Percentiles rank a stretch among this genome's conserved stretches.
Conservation (phyloP, 805 yeast genomes). For the Metschnikowia similis region DNA sequence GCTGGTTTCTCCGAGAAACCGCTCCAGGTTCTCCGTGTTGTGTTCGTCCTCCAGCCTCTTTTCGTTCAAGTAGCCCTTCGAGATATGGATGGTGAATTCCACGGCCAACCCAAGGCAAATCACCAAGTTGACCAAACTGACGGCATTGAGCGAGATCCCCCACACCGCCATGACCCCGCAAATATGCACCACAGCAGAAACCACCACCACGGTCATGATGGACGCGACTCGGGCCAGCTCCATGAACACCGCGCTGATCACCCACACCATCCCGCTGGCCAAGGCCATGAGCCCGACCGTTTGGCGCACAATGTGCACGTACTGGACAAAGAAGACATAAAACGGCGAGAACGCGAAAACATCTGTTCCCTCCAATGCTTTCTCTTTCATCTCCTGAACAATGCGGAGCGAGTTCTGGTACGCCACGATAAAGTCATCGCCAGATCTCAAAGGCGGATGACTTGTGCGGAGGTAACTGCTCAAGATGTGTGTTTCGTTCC, state of each 20-base stretch:
- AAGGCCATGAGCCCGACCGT: slow-evolving; percentile 50
- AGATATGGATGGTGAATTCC: slow-evolving; percentile 87
- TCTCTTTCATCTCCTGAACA: slow-evolving; percentile 47
- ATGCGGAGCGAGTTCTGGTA: slow-evolving; percentile 69
- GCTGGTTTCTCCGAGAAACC: slow-evolving; percentile 13
- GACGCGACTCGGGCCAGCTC: slow-evolving; percentile 64
- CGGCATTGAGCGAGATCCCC: slow-evolving; percentile 79
- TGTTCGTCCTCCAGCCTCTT: slow-evolving; percentile 16
- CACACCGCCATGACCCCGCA: slow-evolving; percentile 77
- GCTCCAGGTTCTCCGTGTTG: slow-evolving; percentile 9
- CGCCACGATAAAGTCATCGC: slow-evolving; percentile 77
- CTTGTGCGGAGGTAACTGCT: slow-evolving; percentile 75
- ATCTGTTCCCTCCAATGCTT: slow-evolving; percentile 33
- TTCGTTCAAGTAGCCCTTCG: slow-evolving; percentile 62
- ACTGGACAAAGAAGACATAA: slow-evolving; percentile 90
- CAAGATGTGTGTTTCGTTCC: slow-evolving; percentile 33
- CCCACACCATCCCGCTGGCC: slow-evolving; percentile 52
- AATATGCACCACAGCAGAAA: slow-evolving; percentile 63
- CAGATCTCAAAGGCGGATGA: slow-evolving; percentile 77
- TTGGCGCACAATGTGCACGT: slow-evolving; percentile 56
- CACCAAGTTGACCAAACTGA: slow-evolving; percentile 79
- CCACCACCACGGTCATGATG: slow-evolving; percentile 54
- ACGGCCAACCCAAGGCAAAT: slow-evolving; percentile 94
- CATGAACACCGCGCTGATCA: slow-evolving; percentile 51
- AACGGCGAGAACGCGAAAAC: slow-evolving; percentile 91